Base-by-base conservation (phyloP, 306 rosid genomes). In the Prinsepia uniflora region DNA sequence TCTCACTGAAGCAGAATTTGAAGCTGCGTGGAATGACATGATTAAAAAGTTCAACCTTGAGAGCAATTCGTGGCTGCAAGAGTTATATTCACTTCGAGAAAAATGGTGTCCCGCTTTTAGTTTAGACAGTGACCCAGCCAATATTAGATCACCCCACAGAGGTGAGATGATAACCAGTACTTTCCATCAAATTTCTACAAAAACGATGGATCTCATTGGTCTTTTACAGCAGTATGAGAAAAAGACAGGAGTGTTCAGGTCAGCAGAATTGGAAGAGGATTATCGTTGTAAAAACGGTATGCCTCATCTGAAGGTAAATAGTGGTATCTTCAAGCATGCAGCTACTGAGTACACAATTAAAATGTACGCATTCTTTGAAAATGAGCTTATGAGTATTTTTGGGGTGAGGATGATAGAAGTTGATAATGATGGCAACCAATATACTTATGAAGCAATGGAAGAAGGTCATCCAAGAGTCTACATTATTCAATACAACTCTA, bases 131-230 rank as follows among this genome's bases (percentile, higher is more conserved):
- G 60, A 57, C 47, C 22, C 47, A 60, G 68, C 68, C 17, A 41
- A 50, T 64, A 53, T 64, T 10, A 46, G 56, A 47, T 59, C 60
- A 18, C 44, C 65, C 19, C 39, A 59, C 17, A 58, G 67, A 43
- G 46, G 67, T 46, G 75, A 56, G 66, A 71, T 49, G 45, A 44
- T 34, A 57, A 58, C 60, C 22, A 46, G 46, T 45, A 43, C 56
- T 44, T 71, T 71, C 44, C 67, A 71, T 71, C 67, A 71, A 30
- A 59, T 71, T 71, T 72, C 75, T 58, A 72, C 68, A 3, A 59
- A 61, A 59, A 45, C 68, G 47, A 58, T 48, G 59, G 56, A 72
- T 72, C 67, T 72, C 13, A 47, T 60, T 46, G 67, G 67, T n/a
- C 50, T 72, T 63, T 58, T 63, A 18, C 68, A 48, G 3, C 75